These are phyloP conservation scores for Fennellomyces sp. DNA, from an alignment of 371 early-diverging fungal genomes.

Conservation along the genomic window DNA sequence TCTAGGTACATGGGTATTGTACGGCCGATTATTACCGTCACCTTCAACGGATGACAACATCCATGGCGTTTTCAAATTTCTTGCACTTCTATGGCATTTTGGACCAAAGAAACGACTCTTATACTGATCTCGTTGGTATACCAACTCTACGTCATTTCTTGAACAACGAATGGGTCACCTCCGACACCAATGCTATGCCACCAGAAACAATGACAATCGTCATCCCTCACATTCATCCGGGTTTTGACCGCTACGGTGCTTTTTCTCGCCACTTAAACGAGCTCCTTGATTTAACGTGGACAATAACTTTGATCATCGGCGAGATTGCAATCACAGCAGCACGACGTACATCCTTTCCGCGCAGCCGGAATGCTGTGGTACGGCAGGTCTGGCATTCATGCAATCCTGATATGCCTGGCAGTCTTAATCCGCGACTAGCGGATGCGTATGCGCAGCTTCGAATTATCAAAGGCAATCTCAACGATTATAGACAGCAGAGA, in stretches of 20 bases:
- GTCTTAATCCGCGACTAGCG: not conserved
- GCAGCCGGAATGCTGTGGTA: not conserved
- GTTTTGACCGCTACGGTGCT: not conserved
- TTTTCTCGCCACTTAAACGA: not conserved
- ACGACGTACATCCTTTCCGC: too few species aligned
- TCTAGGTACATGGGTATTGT: not conserved
- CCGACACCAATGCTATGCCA: not conserved
- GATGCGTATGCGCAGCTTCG: not conserved
- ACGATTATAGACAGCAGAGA: not conserved
- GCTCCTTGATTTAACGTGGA: not conserved
- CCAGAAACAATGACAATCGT: slow-evolving; percentile 6
- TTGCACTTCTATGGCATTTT: not conserved
- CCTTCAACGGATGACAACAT: not conserved
- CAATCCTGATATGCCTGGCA: not conserved
- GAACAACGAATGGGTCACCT: not conserved
- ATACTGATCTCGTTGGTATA: slow-evolving; percentile 1
- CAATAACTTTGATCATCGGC: not conserved
- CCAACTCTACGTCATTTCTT: not conserved
- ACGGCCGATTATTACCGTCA: not conserved
- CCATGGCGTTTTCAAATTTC: not conserved
- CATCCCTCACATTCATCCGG: slow-evolving; percentile 7
- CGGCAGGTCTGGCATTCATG: not conserved
- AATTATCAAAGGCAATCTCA: not conserved
- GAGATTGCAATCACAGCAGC: not conserved
- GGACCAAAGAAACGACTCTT: not conserved